Base-by-base conservation (phyloP, 345 rosid genomes). In the Bretschneidera sinensis region DNA sequence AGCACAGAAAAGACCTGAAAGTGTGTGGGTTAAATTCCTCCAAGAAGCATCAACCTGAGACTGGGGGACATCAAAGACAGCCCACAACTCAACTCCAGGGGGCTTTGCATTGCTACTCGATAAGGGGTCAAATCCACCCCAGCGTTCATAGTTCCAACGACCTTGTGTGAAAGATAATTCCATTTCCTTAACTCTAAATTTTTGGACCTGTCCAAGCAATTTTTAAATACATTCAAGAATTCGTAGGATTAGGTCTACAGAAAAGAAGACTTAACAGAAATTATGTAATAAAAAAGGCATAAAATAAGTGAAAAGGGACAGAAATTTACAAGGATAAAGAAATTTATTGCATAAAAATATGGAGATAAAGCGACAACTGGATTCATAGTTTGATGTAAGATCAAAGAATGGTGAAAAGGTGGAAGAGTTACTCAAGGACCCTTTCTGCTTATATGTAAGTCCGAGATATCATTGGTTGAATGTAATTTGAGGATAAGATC, bases 131-230 rank as follows among this genome's bases (percentile, higher is more conserved):
- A 66, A 94, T 53, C 96, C 97, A 57, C 99, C 99, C 97, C 99
- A 94, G n/a, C 67, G 79, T 67, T 90, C 99, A 69, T 90, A 89
- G 65, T 83, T 86, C 99, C 97, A 94, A 54, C 99, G 95, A 56
- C 99, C 99, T 68, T 94, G 97, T 66, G 96, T 88, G 71, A 94
- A 94, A 68, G 99, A 94, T 43, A 94, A 61, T 64, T 94, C 99
- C 97, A 90, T 86, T 81, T 94, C 96, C 71, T 78, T 85, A 55
- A 90, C 71, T 49, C 75, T 81, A 47, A 83, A 90, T 55, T 88
- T 94, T 59, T 80, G 67, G 56, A 86, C 91, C 99, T 94, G 81
- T 64, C 64, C 45, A 39, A 39, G n/a, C n/a, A n/a, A n/a, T 28
- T 2, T 28, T 28, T 28, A 2, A 28, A 28, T 28, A 28, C 33